Base-by-base conservation (phyloP, 495 filamentous ascomycete species). In the Talaromyces nanjingensis region DNA sequence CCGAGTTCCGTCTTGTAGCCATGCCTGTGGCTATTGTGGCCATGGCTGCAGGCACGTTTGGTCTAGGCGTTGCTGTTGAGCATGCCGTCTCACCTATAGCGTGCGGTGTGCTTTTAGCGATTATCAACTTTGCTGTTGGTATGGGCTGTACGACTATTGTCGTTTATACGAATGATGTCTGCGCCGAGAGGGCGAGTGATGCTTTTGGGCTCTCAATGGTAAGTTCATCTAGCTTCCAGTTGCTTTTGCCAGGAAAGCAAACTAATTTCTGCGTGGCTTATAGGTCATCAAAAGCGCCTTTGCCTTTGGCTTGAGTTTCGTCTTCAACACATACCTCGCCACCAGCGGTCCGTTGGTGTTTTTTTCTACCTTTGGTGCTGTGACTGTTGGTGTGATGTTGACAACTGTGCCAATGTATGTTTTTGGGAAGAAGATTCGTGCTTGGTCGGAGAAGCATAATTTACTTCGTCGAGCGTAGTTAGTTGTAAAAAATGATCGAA, bases 371-470 rank as follows among this genome's bases (percentile, higher is more conserved):
- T 52, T 52, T 52, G 47, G 47, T 52, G 47, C 47, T 52, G 47
- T 52, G 47, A 52, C 4, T n/a, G 47, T 52, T 52, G 16, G 47
- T 52, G 47, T 52, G 47, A 52, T 52, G 47, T 52, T 52, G 47
- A 52, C 47, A 1, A 52, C 47, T 20, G 47, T 52, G 20, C 47
- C 12, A 4, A 52, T 52, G 47, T n/a, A 52, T 52, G 6, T 52
- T 18, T 52, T 52, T 52, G 47, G 47, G 47, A 52, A 52, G 47
- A 52, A 52, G 47, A 52, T 52, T 52, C 47, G 47, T 52, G 47
- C 47, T 20, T 52, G 47, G 47, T 52, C 47, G 16, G 47, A 52
- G 47, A 52, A 52, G n/a, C 47, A 52, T 52, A 52, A 52, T 18
- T 18, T 52, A n/a, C 47, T 52, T n/a, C 47, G 47, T 52, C 47